phyloP scores from a whole-genome alignment of 2,329 filamentous ascomycete species.

The Fusarium hainanense region DNA sequence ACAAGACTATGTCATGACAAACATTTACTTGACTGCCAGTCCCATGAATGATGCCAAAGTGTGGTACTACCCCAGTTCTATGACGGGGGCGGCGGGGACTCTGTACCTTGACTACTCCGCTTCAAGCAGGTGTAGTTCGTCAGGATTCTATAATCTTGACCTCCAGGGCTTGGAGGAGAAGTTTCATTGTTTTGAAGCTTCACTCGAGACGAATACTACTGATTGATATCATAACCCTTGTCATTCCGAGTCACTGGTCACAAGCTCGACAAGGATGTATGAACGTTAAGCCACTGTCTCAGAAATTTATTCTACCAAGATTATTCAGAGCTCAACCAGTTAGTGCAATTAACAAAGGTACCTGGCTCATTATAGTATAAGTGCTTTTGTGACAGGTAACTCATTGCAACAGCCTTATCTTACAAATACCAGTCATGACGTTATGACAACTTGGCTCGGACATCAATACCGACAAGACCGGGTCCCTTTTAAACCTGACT shows the following conservation, averaged over 20 bases:
- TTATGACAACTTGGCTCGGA: slow-evolving; percentile 10
- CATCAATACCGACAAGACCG: neutral
- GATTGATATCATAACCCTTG: slow-evolving; percentile 29
- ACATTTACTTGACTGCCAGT: neutral
- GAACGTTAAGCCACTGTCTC: neutral
- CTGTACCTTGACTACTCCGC: slow-evolving; percentile 12
- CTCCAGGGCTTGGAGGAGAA: neutral
- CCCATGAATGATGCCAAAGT: slow-evolving; percentile 23
- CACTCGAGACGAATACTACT: slow-evolving; percentile 3
- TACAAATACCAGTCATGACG: slow-evolving; percentile 15
- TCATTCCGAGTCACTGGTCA: neutral
- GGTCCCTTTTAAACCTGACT: slow-evolving; percentile 11
- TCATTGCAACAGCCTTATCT: slow-evolving; percentile 16
- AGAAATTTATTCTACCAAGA: slow-evolving; percentile 6
- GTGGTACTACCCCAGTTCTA: slow-evolving; percentile 24
- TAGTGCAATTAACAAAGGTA: slow-evolving; percentile 20
- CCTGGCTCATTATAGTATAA: slow-evolving; percentile 3
- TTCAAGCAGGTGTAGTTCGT: slow-evolving; percentile 20
- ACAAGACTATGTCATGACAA: neutral
- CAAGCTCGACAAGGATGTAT: slow-evolving; percentile 1
- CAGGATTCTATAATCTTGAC: slow-evolving; percentile 7
- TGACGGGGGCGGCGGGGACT: slow-evolving; percentile 30
- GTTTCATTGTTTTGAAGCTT: neutral
- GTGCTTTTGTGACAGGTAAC: slow-evolving; percentile 11
- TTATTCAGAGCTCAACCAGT: neutral